Evolutionary conservation across 2,329 filamentous ascomycete species (phyloP).

Genomic region (Aspergillus thermomutatus): DNA sequence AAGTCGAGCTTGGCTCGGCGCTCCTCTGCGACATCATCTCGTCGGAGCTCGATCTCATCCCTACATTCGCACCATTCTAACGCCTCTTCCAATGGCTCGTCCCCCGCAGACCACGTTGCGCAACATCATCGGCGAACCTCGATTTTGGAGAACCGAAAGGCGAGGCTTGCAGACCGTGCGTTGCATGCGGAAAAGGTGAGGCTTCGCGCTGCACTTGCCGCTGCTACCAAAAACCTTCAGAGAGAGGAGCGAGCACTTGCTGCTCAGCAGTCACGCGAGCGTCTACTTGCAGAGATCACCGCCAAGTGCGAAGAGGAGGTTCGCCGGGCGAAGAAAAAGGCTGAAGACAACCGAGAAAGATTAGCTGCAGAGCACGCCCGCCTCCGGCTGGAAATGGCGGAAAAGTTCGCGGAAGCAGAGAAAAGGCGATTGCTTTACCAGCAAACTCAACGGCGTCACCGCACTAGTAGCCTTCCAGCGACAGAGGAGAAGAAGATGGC

Average conservation of each 20-base stretch:
- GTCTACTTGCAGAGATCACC: constrained; percentile 61
- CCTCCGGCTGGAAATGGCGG: constrained; percentile 59
- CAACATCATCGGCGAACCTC: constrained; percentile 64
- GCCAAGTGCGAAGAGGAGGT: constrained; percentile 66
- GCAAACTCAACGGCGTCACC: constrained; percentile 47
- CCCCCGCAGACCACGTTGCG: constrained; percentile 58
- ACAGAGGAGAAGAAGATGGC: constrained; percentile 43
- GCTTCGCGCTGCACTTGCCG: constrained; percentile 58
- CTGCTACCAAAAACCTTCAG: constrained; percentile 53
- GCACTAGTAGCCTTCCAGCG: constrained; percentile 50
- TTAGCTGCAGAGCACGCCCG: constrained; percentile 61
- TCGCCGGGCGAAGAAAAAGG: constrained; percentile 62
- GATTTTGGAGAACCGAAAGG: constrained; percentile 63
- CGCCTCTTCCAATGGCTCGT: constrained; percentile 46
- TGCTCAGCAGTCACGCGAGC: constrained; percentile 61
- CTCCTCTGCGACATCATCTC: constrained; percentile 61
- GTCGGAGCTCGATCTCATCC: constrained; percentile 63
- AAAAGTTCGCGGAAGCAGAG: constrained; percentile 63
- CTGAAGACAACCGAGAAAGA: constrained; percentile 63
- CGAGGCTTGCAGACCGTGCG: constrained; percentile 60
- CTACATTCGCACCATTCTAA: constrained; percentile 60
- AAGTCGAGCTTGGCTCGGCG: constrained; percentile 53
- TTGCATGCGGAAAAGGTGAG: constrained; percentile 65
- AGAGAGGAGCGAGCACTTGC: constrained; percentile 62
- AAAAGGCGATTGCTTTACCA: constrained; percentile 51